phyloP scores from a whole-genome alignment of 345 rosid genomes.

The Geranium rotundifolium region DNA sequence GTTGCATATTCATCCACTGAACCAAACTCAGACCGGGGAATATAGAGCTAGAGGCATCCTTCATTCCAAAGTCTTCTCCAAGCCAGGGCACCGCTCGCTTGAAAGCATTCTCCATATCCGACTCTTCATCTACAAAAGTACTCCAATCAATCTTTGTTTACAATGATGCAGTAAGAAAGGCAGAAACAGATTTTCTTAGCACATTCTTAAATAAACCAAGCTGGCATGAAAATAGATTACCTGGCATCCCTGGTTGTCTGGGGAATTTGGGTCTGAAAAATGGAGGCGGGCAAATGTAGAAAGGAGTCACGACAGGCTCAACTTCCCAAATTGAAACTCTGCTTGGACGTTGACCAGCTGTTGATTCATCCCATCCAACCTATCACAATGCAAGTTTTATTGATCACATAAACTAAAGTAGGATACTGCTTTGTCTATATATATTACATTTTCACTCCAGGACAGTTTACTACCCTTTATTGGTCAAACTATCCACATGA shows the following conservation, averaged over 20 bases:
- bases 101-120: slow-evolving; percentile 77
- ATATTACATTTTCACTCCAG: too few relatives aligned
- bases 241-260: slow-evolving; percentile 81
- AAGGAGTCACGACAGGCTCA: slow-evolving; percentile 88
- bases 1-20: slow-evolving; percentile 99
- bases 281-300: slow-evolving; percentile 94
- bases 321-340: slow-evolving; percentile 93
- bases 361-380: slow-evolving; percentile 99
- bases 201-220: not conserved
- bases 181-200: not conserved
- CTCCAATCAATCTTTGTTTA: slow-evolving; percentile 11
- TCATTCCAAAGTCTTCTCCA: slow-evolving; percentile 87
- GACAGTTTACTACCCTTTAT: too few relatives aligned
- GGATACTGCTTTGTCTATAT: not conserved
- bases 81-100: slow-evolving; percentile 94
- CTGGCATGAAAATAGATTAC: slow-evolving; percentile 16
- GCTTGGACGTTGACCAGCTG: slow-evolving; percentile 80
- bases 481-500: too few relatives aligned
- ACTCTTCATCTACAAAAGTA: slow-evolving; percentile 62
- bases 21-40: slow-evolving; percentile 87
- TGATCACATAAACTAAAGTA: slow-evolving; percentile 5
- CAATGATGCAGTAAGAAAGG: not conserved
- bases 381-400: slow-evolving; percentile 15
- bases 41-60: slow-evolving; percentile 60
- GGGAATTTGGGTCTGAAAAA: slow-evolving; percentile 88